Base-by-base conservation (phyloP, 2,329 filamentous ascomycete species). In the Cladophialophora carrionii region DNA sequence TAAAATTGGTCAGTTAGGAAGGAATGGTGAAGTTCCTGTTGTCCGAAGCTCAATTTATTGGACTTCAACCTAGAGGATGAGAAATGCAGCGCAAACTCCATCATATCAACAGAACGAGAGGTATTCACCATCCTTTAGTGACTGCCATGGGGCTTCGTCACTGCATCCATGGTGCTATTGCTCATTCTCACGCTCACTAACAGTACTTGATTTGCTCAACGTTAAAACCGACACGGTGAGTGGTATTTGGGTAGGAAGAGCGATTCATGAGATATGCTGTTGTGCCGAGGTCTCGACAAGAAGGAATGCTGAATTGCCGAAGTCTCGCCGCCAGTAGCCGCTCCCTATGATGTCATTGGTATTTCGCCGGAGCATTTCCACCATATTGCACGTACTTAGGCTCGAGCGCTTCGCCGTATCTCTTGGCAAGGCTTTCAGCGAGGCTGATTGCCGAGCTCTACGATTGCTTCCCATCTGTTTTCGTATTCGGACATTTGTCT, bases 71-170 rank as follows among this genome's bases (percentile, higher is more conserved):
- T 62, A 55, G 67, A 70, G 65, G 63, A 71, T 71, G 65, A 71
- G 62, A 66, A 56, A 57, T 71, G 65, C 69, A 63, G 69, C 68
- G 69, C 62, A 71, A 61, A 64, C 57, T 66, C 61, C 67, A 71
- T 69, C 69, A 68, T 46, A 46, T 43, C 22, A 58, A 31, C 17
- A 29, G 46, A 5, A 46, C 10, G 34, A 26, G 3, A 43, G 26
- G 48, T 22, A 12, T 51, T 51, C 48, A 26, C 14, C 46, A 26
- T 51, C 22, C 4, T 5, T 51, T 29, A 26, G 48, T 29, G 22
- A 51, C 22, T n/a, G 24, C 8, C 4, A 8, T 12, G 9, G 1
- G 9, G 48, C 22, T 26, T 51, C 24, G 17, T 20, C 24, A 8
- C 20, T 51, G 1, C 8, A 51, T 24, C 9, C 20, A 12, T 26